phyloP scores from a whole-genome alignment of 2,329 filamentous ascomycete genomes.

The Colletotrichum filicis region DNA sequence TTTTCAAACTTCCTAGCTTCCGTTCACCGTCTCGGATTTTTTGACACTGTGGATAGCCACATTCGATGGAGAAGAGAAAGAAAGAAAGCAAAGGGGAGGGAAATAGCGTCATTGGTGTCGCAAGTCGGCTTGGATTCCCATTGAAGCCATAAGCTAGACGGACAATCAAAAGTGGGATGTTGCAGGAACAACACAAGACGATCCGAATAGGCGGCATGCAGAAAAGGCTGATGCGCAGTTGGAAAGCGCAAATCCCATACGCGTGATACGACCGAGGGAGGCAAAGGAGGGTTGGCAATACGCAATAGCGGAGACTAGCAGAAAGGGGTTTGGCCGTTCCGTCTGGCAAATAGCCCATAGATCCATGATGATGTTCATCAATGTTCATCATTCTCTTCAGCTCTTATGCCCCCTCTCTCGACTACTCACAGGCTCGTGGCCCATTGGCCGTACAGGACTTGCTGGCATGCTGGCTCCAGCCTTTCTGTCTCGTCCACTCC shows the following conservation, averaged over 20 bases:
- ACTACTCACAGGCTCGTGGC: background rate
- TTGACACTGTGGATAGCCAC: background rate
- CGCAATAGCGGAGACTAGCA: slow-evolving; percentile 8
- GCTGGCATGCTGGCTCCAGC: background rate
- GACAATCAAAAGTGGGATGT: slow-evolving; percentile 6
- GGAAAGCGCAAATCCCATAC: slow-evolving; percentile 12
- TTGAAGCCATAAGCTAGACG: background rate
- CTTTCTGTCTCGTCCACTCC: background rate
- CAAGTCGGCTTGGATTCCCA: background rate
- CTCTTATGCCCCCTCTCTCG: background rate
- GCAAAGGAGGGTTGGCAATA: background rate
- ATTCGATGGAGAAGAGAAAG: background rate
- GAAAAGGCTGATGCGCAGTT: background rate
- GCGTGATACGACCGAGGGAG: background rate
- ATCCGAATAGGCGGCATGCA: slow-evolving; percentile 28
- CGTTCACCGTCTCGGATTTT: background rate
- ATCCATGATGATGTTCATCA: background rate
- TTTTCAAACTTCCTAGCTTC: background rate
- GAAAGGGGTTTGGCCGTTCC: slow-evolving; percentile 17
- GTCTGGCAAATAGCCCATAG: background rate
- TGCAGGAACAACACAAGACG: background rate
- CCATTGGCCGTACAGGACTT: too few relatives aligned
- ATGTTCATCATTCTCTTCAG: background rate
- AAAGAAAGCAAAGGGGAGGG: background rate
- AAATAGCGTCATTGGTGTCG: background rate